phyloP scores from a whole-genome alignment of 1,284 basidiomycete genomes.

The Ceratobasidium sp. region DNA sequence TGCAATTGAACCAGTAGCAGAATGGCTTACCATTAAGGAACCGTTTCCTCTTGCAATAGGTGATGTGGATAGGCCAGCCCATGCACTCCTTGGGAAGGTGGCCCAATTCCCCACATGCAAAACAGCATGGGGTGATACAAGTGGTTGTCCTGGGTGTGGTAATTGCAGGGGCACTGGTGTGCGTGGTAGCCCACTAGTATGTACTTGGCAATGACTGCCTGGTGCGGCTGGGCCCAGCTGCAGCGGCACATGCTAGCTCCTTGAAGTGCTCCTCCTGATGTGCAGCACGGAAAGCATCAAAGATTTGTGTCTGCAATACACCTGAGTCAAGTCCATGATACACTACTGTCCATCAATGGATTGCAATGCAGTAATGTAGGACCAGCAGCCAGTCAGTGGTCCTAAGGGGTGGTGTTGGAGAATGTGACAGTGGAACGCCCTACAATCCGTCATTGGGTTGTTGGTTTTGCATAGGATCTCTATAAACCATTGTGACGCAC shows the following conservation, averaged over 20 bases:
- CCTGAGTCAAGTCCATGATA: neutral
- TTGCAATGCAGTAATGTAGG: neutral
- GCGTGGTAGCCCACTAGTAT: too few species aligned
- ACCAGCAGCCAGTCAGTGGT: neutral
- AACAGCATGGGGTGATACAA: neutral
- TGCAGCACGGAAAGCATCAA: neutral
- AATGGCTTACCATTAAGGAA: constrained; percentile 5
- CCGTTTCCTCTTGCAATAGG: neutral
- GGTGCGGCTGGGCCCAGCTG: too few species aligned
- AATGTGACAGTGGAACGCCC: neutral
- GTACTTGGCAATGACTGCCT: too few species aligned
- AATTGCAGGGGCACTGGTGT: neutral
- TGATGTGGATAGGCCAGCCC: too few species aligned
- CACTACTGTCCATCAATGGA: neutral
- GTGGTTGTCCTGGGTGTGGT: neutral
- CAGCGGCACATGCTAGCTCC: neutral
- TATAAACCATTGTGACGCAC: neutral
- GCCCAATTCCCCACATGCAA: neutral
- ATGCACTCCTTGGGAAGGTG: neutral
- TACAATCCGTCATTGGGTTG: neutral
- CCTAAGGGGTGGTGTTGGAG: neutral
- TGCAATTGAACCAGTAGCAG: constrained; percentile 37
- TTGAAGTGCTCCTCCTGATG: constrained; percentile 12
- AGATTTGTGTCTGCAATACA: neutral
- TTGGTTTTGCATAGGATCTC: neutral